phyloP scores from a whole-genome alignment of 805 yeast species.

The Candida namnaoensis region DNA sequence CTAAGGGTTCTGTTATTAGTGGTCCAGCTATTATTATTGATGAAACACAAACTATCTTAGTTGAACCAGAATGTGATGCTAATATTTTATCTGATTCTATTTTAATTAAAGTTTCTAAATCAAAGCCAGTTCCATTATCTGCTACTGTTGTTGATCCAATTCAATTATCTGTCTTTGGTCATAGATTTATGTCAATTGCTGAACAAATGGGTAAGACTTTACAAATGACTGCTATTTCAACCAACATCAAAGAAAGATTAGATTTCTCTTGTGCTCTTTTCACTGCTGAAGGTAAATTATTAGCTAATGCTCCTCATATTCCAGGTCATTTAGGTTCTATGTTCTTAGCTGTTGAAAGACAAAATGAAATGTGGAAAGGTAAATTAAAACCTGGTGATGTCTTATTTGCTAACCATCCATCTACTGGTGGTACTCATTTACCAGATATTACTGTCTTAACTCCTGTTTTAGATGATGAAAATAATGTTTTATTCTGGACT shows the following conservation, averaged over 20 bases:
- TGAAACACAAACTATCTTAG: constrained; percentile 16
- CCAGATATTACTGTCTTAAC: constrained; percentile 45
- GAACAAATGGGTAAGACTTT: constrained; percentile 33
- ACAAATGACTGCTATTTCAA: constrained; percentile 28
- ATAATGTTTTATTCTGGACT: constrained; percentile 34
- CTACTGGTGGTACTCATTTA: constrained; percentile 32
- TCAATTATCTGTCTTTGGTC: constrained; percentile 27
- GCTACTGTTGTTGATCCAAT: constrained; percentile 29
- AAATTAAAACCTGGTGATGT: constrained; percentile 28
- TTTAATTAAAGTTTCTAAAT: constrained; percentile 22
- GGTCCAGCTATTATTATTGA: constrained; percentile 27
- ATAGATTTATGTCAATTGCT: constrained; percentile 37
- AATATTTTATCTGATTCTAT: neutral
- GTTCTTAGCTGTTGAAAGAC: constrained; percentile 27
- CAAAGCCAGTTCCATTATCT: constrained; percentile 32
- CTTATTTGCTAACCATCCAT: constrained; percentile 28
- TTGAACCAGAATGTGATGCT: constrained; percentile 13
- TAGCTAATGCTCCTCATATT: constrained; percentile 33
- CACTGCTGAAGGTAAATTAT: constrained; percentile 27
- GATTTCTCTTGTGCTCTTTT: constrained; percentile 35
- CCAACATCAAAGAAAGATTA: constrained; percentile 33
- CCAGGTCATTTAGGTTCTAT: constrained; percentile 34
- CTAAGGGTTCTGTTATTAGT: constrained; percentile 15
- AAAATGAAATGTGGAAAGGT: constrained; percentile 23
- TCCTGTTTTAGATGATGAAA: constrained; percentile 35